phyloP scores from a whole-genome alignment of 2,329 filamentous ascomycete species.

The Hirsutella thompsonii region DNA sequence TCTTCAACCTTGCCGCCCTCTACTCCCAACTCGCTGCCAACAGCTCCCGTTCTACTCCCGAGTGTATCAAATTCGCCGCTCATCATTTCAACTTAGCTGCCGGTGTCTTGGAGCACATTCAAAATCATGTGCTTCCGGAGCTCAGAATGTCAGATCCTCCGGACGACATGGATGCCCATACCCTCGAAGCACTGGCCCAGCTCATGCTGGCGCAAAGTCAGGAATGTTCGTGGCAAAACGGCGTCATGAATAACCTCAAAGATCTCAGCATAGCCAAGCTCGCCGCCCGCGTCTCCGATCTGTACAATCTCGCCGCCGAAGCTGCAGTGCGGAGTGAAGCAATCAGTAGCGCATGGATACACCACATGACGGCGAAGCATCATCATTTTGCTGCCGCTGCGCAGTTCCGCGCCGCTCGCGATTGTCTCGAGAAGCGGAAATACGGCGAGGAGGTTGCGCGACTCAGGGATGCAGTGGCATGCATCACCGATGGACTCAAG shows the following conservation, averaged over 20 bases:
- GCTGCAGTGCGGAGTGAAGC: conserved; percentile 79
- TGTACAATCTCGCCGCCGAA: conserved; percentile 76
- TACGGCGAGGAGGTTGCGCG: conserved; percentile 94
- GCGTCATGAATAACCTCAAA: conserved; percentile 85
- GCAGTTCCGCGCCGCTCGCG: conserved; percentile 81
- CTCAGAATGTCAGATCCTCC: conserved; percentile 69
- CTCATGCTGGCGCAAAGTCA: conserved; percentile 86
- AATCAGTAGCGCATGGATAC: conserved; percentile 90
- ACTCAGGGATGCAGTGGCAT: conserved; percentile 67
- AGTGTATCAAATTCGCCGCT: conserved; percentile 77
- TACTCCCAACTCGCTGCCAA: conserved; percentile 86
- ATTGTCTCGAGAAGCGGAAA: conserved; percentile 83
- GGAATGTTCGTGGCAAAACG: conserved; percentile 97
- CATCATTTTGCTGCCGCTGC: conserved; percentile 94
- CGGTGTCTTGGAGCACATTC: conserved; percentile 69
- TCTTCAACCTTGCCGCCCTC: conserved; percentile 86
- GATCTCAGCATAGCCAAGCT: conserved; percentile 86
- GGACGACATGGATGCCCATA: conserved; percentile 89
- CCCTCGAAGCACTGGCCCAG: conserved; percentile 69
- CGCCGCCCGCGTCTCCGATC: conserved; percentile 77
- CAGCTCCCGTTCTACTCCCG: conserved; percentile 62
- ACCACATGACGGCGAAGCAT: conserved; percentile 94
- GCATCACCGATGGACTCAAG: conserved; percentile 75
- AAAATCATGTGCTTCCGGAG: conserved; percentile 66
- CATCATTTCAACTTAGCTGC: conserved; percentile 84